A percentile compares a stretch with the other conserved stretches of the same genome.
phyloP scores from a whole-genome alignment of 208 protist genomes.

The Blastocrithidia nonstop region DNA sequence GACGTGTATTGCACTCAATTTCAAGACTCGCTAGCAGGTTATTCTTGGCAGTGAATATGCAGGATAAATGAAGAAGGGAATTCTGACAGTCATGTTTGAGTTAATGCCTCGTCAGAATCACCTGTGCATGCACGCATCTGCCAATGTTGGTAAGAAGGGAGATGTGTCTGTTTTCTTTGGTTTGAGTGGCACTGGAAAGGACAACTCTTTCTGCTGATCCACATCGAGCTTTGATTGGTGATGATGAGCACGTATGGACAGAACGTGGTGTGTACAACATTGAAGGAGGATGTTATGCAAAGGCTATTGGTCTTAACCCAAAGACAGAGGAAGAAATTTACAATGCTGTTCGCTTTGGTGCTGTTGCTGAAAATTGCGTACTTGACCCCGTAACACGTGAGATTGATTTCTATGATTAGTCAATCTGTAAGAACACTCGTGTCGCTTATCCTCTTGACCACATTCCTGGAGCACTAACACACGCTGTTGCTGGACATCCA shows the following conservation, averaged over 20 bases:
- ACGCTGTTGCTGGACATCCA: constrained; percentile 72
- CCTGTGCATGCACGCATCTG: constrained; percentile 87
- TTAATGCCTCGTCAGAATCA: constrained; percentile 85
- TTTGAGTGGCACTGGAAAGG: constrained; percentile 85
- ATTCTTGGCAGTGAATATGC: constrained; percentile 94
- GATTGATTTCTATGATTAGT: constrained; percentile 88
- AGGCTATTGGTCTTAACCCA: constrained; percentile 75
- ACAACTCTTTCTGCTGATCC: constrained; percentile 88
- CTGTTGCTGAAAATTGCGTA: constrained; percentile 82
- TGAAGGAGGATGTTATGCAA: constrained; percentile 89
- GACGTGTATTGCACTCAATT: constrained; percentile 72
- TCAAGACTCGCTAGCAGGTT: constrained; percentile 79
- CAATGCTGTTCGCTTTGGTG: constrained; percentile 72
- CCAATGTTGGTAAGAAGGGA: constrained; percentile 77
- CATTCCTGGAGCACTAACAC: constrained; percentile 85
- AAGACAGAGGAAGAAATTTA: constrained; percentile 89
- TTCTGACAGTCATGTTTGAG: constrained; percentile 94
- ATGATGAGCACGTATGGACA: constrained; percentile 89
- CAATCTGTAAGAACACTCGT: constrained; percentile 94
- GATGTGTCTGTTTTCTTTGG: constrained; percentile 85
- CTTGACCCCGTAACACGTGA: constrained; percentile 33
- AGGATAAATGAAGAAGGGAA: constrained; percentile 97
- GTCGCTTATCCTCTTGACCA: constrained; percentile 89
- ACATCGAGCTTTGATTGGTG: constrained; percentile 72
- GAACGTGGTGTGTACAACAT: constrained; percentile 86